Evolutionary conservation across 352 stramenopile genomes (phyloP).

Genomic region (Blastocystis sp.): DNA sequence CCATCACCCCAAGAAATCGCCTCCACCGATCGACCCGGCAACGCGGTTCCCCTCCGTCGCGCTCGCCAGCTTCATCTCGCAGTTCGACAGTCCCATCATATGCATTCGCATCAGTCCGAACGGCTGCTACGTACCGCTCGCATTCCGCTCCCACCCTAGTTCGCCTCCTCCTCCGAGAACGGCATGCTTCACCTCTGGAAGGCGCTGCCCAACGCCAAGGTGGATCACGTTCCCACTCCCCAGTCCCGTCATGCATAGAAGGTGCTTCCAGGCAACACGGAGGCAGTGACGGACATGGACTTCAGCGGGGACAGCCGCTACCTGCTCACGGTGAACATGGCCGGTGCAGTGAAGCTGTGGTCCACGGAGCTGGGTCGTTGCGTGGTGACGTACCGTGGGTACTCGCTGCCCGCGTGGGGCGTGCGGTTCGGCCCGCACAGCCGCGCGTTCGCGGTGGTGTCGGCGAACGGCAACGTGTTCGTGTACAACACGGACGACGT

Average conservation of each 20-base stretch:
- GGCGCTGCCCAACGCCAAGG: background rate
- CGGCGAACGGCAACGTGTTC: background rate
- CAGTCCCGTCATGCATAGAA: background rate
- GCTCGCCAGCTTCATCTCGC: slow-evolving; percentile 31
- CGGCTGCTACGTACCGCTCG: background rate
- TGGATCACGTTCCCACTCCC: background rate
- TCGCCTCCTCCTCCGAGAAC: slow-evolving; percentile 47
- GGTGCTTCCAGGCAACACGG: slow-evolving; percentile 26
- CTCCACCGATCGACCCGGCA: background rate
- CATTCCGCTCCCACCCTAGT: background rate
- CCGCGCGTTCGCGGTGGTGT: background rate
- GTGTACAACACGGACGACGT: slow-evolving; percentile 47
- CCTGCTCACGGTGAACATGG: slow-evolving; percentile 15
- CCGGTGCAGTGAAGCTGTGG: slow-evolving; percentile 30
- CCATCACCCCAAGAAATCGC: background rate
- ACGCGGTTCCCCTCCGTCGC: slow-evolving; percentile 18
- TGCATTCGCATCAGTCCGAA: slow-evolving; percentile 48
- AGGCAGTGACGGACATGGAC: slow-evolving; percentile 9
- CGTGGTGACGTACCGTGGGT: slow-evolving; percentile 38
- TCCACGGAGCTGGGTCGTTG: slow-evolving; percentile 41
- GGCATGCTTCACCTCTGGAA: slow-evolving; percentile 45
- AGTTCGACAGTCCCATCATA: slow-evolving; percentile 56
- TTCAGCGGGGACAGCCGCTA: slow-evolving; percentile 18
- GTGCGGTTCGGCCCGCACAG: slow-evolving; percentile 32
- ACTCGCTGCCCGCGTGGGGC: slow-evolving; percentile 17